A percentile compares a stretch with the other conserved stretches of the same genome.
These are phyloP conservation scores for Colletotrichum lindemuthianum DNA, from an alignment of 2,329 filamentous ascomycete genomes.

Conservation along the genomic window DNA sequence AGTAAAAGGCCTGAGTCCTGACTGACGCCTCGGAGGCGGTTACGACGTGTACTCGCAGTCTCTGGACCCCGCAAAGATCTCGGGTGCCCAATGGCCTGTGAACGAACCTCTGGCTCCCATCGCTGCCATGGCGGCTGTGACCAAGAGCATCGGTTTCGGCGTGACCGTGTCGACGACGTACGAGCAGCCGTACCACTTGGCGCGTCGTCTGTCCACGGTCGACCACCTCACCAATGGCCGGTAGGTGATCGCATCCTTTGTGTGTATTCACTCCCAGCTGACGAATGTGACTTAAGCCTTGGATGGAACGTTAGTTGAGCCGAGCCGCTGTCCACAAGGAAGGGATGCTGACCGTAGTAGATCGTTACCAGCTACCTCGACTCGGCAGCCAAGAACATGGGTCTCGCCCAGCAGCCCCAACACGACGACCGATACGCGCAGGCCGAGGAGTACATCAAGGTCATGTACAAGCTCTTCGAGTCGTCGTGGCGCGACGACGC, in stretches of 20 bases:
- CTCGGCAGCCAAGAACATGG: slow-evolving; percentile 73
- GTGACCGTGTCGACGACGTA: slow-evolving; percentile 78
- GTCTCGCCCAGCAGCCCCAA: slow-evolving; percentile 64
- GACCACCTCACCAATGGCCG: slow-evolving; percentile 75
- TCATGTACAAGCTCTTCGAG: slow-evolving; percentile 74
- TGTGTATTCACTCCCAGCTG: rapidly evolving
- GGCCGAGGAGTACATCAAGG: slow-evolving; percentile 71
- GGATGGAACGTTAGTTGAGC: slow-evolving; percentile 61
- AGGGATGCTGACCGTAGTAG: slow-evolving; percentile 39
- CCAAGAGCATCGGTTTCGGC: slow-evolving; percentile 74
- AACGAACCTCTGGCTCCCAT: slow-evolving; percentile 74
- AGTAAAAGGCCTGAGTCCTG: neutral
- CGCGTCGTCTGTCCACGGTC: slow-evolving; percentile 71
- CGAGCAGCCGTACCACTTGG: slow-evolving; percentile 76
- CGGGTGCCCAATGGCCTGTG: slow-evolving; percentile 76
- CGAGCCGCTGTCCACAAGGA: too few relatives aligned
- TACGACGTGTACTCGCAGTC: slow-evolving; percentile 76
- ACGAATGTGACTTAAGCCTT: slow-evolving; percentile 47
- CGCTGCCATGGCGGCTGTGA: slow-evolving; percentile 76
- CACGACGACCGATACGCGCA: slow-evolving; percentile 74
- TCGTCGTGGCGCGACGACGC: slow-evolving; percentile 75
- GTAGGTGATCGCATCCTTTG: slow-evolving; percentile 42
- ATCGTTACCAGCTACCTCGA: slow-evolving; percentile 79
- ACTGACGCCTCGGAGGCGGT: slow-evolving; percentile 53
- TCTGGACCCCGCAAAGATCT: slow-evolving; percentile 67